phyloP scores from a whole-genome alignment of 331 rosid species.

The Ulmus americana region DNA sequence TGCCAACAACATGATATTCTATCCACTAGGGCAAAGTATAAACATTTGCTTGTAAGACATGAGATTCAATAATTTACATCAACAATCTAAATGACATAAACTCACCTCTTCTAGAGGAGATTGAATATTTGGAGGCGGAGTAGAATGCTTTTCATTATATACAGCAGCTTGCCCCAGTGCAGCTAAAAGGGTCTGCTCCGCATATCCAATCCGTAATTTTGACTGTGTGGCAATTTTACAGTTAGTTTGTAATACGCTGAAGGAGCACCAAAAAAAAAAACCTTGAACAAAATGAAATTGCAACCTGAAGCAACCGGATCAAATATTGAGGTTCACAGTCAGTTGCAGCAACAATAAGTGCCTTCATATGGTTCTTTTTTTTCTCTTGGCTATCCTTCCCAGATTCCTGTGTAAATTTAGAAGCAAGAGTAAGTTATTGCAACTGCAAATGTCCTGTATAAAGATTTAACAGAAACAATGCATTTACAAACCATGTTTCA shows the following conservation, averaged over 20 bases:
- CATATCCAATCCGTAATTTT: constrained; percentile 80
- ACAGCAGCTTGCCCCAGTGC: constrained; percentile 92
- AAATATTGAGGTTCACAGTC: constrained; percentile 83
- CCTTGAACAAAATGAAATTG: constrained; percentile 12
- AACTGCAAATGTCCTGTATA: constrained; percentile 4
- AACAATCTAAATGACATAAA: constrained; percentile 12
- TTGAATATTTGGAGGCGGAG: constrained; percentile 53
- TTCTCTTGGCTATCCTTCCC: constrained; percentile 94
- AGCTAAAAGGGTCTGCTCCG: constrained; percentile 84
- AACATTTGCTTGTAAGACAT: neutral
- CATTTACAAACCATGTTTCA: neutral
- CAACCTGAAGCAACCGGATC: constrained; percentile 82
- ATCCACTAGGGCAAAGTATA: no score
- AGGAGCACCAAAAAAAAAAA: constrained; percentile 16
- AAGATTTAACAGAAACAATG: constrained; percentile 2
- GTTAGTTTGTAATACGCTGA: constrained; percentile 19
- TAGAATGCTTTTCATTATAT: constrained; percentile 59
- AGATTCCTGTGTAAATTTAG: constrained; percentile 61
- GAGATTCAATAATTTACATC: constrained; percentile 9
- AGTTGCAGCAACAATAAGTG: constrained; percentile 88
- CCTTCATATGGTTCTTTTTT: constrained; percentile 78
- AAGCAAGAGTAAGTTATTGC: constrained; percentile 13
- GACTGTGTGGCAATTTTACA: constrained; percentile 31
- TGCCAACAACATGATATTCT: constrained; percentile 61
- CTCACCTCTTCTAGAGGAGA: constrained; percentile 81